A percentile compares a stretch with the other conserved stretches of the same genome.
These are phyloP conservation scores for Lyophyllum semitale DNA, from an alignment of 768 basidiomycete species.

Conservation along the genomic window DNA sequence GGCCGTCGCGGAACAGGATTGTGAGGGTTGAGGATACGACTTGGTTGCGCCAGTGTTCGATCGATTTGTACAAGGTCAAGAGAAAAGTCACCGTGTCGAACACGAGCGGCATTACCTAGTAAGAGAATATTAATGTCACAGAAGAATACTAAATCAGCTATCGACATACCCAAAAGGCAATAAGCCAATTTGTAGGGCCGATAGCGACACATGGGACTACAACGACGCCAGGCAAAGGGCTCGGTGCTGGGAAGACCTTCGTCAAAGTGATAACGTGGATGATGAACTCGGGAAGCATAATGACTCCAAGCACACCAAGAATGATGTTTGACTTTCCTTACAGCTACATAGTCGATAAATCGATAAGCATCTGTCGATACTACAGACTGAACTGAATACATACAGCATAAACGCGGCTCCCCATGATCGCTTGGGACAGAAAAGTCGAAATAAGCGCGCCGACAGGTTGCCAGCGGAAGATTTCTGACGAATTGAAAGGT, in stretches of 20 bases:
- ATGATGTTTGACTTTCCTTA: constrained; percentile 17
- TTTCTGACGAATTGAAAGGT: constrained; percentile 11
- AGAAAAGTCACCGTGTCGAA: constrained; percentile 21
- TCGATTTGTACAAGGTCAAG: constrained; percentile 7
- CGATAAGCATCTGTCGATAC: background rate
- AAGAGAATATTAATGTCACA: background rate
- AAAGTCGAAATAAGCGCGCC: constrained; percentile 25
- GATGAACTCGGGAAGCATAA: constrained; percentile 15
- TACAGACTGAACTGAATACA: background rate
- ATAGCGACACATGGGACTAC: constrained; percentile 24
- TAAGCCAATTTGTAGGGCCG: constrained; percentile 21
- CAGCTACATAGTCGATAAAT: constrained; percentile 13
- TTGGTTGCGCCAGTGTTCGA: constrained; percentile 6
- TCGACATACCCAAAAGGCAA: constrained; percentile 24
- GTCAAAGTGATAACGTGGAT: constrained; percentile 21
- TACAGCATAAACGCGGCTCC: constrained; percentile 26
- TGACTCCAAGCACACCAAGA: constrained; percentile 9
- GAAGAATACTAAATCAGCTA: background rate
- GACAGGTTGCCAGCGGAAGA: constrained; percentile 25
- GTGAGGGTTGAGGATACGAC: constrained; percentile 5
- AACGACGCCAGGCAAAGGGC: constrained; percentile 12
- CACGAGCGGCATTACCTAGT: constrained; percentile 3
- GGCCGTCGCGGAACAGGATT: constrained; percentile 18
- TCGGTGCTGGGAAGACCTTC: constrained; percentile 11
- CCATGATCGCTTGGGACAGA: constrained; percentile 26